Conservation (phyloP, 495 filamentous ascomycete genomes). For the Hyaloscypha hepaticicola region DNA sequence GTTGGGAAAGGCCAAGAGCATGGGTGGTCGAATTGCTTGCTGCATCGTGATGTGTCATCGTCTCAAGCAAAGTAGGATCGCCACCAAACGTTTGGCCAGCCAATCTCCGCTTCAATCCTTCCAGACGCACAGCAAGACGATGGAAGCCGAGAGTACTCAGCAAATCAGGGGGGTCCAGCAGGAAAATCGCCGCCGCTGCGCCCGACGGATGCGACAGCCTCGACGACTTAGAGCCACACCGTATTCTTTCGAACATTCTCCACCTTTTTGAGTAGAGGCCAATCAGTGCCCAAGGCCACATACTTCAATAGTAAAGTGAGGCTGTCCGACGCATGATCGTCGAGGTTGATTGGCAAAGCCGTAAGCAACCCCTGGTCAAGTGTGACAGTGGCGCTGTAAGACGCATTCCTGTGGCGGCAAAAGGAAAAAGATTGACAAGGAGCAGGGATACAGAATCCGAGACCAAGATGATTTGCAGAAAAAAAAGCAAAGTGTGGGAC, state of each 20-base stretch:
- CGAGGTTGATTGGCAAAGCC: conserved; percentile 12
- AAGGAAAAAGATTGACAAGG: conserved; percentile 8
- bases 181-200: conserved; percentile 9
- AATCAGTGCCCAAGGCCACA: conserved; percentile 9
- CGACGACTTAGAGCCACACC: conserved; percentile 8
- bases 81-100: conserved; percentile 14
- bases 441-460: conserved; percentile 7
- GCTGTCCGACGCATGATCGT: conserved; percentile 16
- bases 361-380: neutral
- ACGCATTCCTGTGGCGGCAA: conserved; percentile 15
- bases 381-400: conserved; percentile 23
- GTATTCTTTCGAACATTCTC: conserved; percentile 25
- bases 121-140: conserved; percentile 10
- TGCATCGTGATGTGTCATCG: conserved; percentile 32
- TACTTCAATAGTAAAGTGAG: too few relatives aligned
- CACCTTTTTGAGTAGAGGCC: conserved; percentile 13
- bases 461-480: conserved; percentile 10
- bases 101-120: conserved; percentile 30
- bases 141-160: conserved; percentile 19
- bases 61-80: conserved; percentile 22
- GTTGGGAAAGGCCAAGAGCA: conserved; percentile 13
- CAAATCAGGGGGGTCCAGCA: conserved; percentile 16
- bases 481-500: conserved; percentile 1
- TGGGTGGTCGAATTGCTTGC: conserved; percentile 14
- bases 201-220: conserved; percentile 17